Percentiles rank a stretch among this genome's conserved stretches.
phyloP scores from a whole-genome alignment of 1,284 basidiomycete genomes.

The Wolfiporia cocos region DNA sequence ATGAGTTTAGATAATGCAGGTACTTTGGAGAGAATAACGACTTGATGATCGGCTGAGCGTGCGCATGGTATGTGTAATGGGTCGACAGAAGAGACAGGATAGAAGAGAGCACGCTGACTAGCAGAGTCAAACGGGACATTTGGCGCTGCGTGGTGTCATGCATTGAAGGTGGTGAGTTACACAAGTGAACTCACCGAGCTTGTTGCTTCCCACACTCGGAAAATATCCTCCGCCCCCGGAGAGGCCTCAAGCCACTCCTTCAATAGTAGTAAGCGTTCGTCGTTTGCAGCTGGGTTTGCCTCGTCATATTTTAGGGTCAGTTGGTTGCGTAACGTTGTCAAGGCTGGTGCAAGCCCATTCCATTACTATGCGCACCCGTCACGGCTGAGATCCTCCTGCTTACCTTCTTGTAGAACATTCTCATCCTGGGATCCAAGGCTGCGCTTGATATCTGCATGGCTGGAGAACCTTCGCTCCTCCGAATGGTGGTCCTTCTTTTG shows the following conservation, averaged over 20 bases:
- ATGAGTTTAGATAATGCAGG: constrained; percentile 48
- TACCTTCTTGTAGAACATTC: too few relatives aligned
- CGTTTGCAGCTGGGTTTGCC: constrained; percentile 39
- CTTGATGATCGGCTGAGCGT: constrained; percentile 56
- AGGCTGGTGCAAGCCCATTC: constrained; percentile 17
- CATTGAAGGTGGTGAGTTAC: background rate
- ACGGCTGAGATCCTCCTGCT: too few relatives aligned
- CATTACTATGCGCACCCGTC: too few relatives aligned
- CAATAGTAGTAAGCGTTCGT: constrained; percentile 51
- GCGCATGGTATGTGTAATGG: constrained; percentile 57
- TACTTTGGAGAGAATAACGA: constrained; percentile 47
- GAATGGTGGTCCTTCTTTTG: too few relatives aligned
- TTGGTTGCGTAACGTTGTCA: constrained; percentile 43
- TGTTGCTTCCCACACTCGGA: constrained; percentile 51
- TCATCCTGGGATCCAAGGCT: too few relatives aligned
- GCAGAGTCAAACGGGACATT: constrained; percentile 34
- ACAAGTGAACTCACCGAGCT: constrained; percentile 35
- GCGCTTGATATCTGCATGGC: too few relatives aligned
- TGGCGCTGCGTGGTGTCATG: constrained; percentile 33
- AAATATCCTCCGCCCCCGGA: constrained; percentile 53
- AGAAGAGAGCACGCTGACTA: constrained; percentile 49
- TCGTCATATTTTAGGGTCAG: constrained; percentile 42
- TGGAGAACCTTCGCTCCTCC: too few relatives aligned
- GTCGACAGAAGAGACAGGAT: constrained; percentile 53
- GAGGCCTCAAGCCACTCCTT: constrained; percentile 55